A percentile compares a stretch with the other conserved stretches of the same genome.
Evolutionary conservation across 805 yeast species (phyloP).

Genomic region (Saturnispora galanensis): DNA sequence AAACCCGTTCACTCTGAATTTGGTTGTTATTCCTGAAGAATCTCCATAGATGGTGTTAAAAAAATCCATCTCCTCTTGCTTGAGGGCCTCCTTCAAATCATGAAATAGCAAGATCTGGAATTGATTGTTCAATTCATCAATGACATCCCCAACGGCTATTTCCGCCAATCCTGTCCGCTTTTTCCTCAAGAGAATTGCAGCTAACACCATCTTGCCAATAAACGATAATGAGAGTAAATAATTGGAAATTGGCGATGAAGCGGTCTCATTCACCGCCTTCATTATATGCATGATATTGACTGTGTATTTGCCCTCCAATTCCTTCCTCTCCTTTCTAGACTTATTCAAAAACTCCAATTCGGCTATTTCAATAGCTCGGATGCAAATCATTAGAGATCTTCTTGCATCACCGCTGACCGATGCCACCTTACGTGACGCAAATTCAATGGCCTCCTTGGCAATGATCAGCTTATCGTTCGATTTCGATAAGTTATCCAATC

Average conservation of each 20-base stretch:
- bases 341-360: constrained; percentile 45
- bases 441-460: constrained; percentile 70
- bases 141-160: constrained; percentile 60
- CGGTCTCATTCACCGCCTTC: constrained; percentile 70
- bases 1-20: constrained; percentile 49
- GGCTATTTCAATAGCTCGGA: constrained; percentile 84
- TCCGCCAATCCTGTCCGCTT: constrained; percentile 66
- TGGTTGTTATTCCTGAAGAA: constrained; percentile 10
- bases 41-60: constrained; percentile 20
- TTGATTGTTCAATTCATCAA: constrained; percentile 58
- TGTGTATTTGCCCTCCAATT: constrained; percentile 32
- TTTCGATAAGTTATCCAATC: constrained; percentile 45
- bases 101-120: constrained; percentile 22
- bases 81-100: constrained; percentile 20
- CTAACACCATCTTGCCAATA: constrained; percentile 62
- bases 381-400: constrained; percentile 77
- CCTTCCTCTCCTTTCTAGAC: constrained; percentile 19
- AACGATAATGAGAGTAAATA: constrained; percentile 54
- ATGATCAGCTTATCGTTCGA: constrained; percentile 36
- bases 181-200: constrained; percentile 52
- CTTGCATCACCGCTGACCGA: constrained; percentile 97
- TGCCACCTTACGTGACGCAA: constrained; percentile 90
- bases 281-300: constrained; percentile 69
- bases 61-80: constrained; percentile 18
- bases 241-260: constrained; percentile 58